Evolutionary conservation across 225 moss, liverwort and hornwort species (phyloP).

Genomic region (Takakia lepidozioides): DNA sequence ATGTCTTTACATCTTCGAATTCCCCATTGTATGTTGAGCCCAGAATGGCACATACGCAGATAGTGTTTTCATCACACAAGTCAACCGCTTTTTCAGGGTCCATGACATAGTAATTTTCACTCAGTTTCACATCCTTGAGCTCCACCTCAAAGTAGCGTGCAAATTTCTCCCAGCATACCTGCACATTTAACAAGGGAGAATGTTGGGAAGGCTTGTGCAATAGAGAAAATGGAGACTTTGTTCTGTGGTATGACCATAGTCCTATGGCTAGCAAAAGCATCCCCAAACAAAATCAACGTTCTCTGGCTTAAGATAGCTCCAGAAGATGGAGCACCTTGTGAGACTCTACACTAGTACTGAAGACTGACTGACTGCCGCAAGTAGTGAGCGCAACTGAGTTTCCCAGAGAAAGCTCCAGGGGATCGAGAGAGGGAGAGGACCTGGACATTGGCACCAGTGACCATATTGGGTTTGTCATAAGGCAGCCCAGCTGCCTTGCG

Average conservation of each 20-base stretch:
- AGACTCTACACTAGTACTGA: no score
- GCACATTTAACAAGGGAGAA: no score
- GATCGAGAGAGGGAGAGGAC: conserved; percentile 16
- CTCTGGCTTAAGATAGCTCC: background rate
- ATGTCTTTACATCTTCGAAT: conserved; percentile 74
- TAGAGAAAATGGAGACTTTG: no score
- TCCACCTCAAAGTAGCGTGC: conserved; percentile 90
- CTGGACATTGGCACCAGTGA: conserved; percentile 94
- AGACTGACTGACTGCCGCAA: no score
- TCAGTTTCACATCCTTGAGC: conserved; percentile 71
- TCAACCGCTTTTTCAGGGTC: conserved; percentile 81
- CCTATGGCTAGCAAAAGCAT: no score
- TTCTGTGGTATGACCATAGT: no score
- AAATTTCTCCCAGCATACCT: conserved; percentile 99
- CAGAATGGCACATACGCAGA: conserved; percentile 85
- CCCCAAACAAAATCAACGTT: no score
- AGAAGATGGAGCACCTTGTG: background rate
- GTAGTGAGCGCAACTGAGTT: no score
- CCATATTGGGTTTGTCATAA: conserved; percentile 85
- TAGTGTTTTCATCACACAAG: conserved; percentile 87
- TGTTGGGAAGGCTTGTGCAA: no score
- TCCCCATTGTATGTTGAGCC: conserved; percentile 96
- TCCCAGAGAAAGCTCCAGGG: no score
- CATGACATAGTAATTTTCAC: conserved; percentile 66
- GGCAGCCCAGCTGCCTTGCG: conserved; percentile 69